Conservation (phyloP, 2,329 filamentous ascomycete species). For the Coniochaeta sp. region DNA sequence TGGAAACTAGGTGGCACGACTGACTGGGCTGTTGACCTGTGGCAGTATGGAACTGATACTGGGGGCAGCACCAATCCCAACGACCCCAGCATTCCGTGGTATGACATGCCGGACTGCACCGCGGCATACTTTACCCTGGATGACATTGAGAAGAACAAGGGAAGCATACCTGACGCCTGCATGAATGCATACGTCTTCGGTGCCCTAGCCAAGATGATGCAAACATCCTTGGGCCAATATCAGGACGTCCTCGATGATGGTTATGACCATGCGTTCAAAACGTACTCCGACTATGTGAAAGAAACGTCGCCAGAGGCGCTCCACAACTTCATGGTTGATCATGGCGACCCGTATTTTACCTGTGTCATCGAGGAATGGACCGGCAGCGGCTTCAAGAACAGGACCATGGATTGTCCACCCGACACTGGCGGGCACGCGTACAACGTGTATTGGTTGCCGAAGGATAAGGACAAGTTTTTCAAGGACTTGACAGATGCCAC, state of each 20-base stretch:
- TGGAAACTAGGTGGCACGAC: constrained; percentile 13
- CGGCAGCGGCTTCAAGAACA: not conserved
- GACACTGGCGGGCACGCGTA: not conserved
- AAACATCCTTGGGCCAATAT: not conserved
- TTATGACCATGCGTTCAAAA: not conserved
- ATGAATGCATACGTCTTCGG: not conserved
- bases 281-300: not conserved
- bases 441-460: not conserved
- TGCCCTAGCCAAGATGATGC: not conserved
- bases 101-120: not conserved
- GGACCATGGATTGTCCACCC: not conserved
- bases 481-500: not conserved
- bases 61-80: not conserved
- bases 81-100: not conserved
- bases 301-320: not conserved
- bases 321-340: not conserved
- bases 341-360: not conserved
- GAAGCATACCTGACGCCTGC: not conserved
- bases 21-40: constrained; percentile 18
- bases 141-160: not conserved
- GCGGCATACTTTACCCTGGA: not conserved
- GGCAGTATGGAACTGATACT: not conserved
- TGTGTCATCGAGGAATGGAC: not conserved
- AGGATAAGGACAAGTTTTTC: not conserved
- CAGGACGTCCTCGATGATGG: not conserved